phyloP scores from a whole-genome alignment of 345 rosid genomes.

The Lepidium africanum region DNA sequence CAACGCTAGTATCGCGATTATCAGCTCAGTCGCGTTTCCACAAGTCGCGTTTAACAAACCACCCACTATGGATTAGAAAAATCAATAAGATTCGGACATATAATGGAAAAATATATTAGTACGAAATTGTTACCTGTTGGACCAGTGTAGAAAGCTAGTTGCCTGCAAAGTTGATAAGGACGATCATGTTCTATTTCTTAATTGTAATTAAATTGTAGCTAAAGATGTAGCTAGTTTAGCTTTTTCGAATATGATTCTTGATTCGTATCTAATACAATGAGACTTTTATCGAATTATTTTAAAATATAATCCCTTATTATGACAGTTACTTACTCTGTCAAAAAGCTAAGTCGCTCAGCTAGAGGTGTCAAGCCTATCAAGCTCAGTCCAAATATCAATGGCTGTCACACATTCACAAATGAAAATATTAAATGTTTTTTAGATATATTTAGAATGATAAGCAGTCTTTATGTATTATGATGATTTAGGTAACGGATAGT shows the following conservation, averaged over 20 bases:
- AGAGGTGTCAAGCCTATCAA: conserved; percentile 76
- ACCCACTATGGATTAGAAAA: conserved; percentile 47
- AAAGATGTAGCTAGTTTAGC: neutral
- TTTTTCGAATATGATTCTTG: neutral
- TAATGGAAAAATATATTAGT: neutral
- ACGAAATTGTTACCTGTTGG: conserved; percentile 59
- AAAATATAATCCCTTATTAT: no score
- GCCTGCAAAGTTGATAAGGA: conserved; percentile 39
- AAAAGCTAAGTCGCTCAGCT: conserved; percentile 89
- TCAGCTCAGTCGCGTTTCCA: conserved; percentile 90
- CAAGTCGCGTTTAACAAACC: conserved; percentile 91
- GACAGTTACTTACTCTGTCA: conserved; percentile 69
- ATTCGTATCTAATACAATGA: neutral
- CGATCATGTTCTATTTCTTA: neutral
- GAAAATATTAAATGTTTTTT: no score
- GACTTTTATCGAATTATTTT: neutral
- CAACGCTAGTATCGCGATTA: conserved; percentile 77
- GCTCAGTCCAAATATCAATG: conserved; percentile 83
- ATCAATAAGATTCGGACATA: neutral
- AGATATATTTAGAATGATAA: no score
- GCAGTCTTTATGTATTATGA: no score
- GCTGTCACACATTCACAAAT: conserved; percentile 34
- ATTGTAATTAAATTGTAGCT: neutral
- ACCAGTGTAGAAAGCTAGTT: conserved; percentile 74
- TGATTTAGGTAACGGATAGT: no score